Conservation (phyloP, 1,139 yeast genomes). For the Diutina mesorugosa region DNA sequence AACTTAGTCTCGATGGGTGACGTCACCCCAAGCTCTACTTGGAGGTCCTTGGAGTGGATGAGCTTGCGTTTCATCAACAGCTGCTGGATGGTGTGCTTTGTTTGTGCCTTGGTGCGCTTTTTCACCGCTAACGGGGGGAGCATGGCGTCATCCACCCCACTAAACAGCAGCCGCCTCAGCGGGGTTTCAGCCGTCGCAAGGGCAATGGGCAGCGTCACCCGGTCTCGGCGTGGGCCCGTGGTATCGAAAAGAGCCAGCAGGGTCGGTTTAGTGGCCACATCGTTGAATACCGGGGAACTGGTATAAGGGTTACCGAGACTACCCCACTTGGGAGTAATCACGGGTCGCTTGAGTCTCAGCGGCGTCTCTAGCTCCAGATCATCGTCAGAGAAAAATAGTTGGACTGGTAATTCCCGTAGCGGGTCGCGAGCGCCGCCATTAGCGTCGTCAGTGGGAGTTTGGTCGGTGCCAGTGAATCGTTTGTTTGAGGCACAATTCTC, state of each 20-base stretch:
- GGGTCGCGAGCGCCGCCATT: not conserved
- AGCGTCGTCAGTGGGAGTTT: not conserved
- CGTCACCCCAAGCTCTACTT: not conserved
- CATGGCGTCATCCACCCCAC: not conserved
- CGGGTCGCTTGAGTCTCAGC: not conserved
- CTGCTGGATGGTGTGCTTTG: not conserved
- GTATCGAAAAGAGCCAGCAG: not conserved
- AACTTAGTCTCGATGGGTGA: not conserved
- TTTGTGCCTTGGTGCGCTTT: not conserved
- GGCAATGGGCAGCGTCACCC: not conserved
- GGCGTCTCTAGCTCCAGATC: slow-evolving; percentile 2
- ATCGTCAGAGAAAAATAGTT: not conserved
- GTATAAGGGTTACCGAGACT: not conserved
- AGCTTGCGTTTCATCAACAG: slow-evolving; percentile 1
- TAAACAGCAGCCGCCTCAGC: not conserved
- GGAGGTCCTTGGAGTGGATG: not conserved
- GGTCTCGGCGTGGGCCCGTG: not conserved
- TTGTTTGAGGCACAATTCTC: not conserved
- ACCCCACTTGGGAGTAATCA: not conserved
- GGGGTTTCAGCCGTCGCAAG: not conserved
- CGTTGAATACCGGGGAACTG: not conserved
- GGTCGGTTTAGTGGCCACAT: not conserved
- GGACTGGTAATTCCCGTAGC: not conserved
- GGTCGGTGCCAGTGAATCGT: not conserved
- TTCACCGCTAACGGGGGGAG: not conserved